Evolutionary conservation across 2,329 filamentous ascomycete species (phyloP).

Genomic region (Fusarium chaquense): DNA sequence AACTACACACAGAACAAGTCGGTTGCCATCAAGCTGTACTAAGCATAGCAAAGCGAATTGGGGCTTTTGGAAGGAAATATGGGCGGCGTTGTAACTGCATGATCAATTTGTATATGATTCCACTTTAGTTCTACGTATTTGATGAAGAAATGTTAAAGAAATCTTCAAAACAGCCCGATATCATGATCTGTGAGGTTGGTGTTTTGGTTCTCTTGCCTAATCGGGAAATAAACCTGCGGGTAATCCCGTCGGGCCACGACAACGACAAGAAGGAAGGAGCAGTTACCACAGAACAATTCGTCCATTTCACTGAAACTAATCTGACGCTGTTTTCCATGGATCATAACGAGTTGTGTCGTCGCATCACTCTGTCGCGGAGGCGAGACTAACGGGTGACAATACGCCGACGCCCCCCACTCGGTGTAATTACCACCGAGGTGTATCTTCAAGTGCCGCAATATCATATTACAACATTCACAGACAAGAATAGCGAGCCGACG

Average conservation of each 20-base stretch:
- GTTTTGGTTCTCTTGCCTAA: not conserved
- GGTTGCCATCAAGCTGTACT: slow-evolving; percentile 63
- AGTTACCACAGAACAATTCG: not conserved
- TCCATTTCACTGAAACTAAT: not conserved
- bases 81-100: slow-evolving; percentile 39
- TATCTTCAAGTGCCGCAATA: too few relatives aligned
- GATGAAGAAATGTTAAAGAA: slow-evolving; percentile 39
- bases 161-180: slow-evolving; percentile 6
- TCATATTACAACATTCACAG: too few relatives aligned
- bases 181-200: slow-evolving; percentile 7
- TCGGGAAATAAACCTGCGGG: not conserved
- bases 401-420: slow-evolving; percentile 5
- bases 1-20: slow-evolving; percentile 79
- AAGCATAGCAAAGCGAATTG: slow-evolving; percentile 21
- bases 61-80: slow-evolving; percentile 23
- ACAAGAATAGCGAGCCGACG: too few relatives aligned
- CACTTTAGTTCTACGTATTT: slow-evolving; percentile 34
- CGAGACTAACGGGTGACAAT: not conserved
- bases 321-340: not conserved
- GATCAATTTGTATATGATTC: slow-evolving; percentile 45
- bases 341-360: not conserved
- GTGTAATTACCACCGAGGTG: not conserved
- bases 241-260: not conserved
- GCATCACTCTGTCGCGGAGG: not conserved
- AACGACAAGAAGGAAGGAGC: not conserved